Conservation (phyloP, 768 basidiomycete genomes). For the Phanerodontia chrysosporium region DNA sequence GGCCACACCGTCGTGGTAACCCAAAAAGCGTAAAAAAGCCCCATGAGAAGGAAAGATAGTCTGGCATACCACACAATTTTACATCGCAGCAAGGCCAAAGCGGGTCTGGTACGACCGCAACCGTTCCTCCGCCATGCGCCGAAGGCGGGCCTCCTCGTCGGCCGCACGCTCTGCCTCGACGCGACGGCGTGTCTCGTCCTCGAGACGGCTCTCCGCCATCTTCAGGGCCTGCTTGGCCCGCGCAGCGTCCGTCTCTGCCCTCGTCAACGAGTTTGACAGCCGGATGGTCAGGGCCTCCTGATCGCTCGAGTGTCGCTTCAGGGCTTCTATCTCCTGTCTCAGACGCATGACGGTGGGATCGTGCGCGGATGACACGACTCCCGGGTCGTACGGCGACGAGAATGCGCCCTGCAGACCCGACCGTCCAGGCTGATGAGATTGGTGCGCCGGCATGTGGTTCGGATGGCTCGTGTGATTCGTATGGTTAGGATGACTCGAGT, state of each 20-base stretch:
- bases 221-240: constrained; percentile 51
- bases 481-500: background rate
- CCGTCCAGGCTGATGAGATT: background rate
- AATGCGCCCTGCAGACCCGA: constrained; percentile 23
- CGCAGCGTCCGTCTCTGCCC: constrained; percentile 58
- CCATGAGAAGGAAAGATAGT: background rate
- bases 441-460: background rate
- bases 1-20: background rate
- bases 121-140: constrained; percentile 49
- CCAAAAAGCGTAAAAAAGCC: background rate
- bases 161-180: constrained; percentile 53
- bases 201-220: constrained; percentile 51
- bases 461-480: background rate
- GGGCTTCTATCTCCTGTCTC: constrained; percentile 57
- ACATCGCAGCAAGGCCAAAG: background rate
- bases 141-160: constrained; percentile 43
- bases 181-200: constrained; percentile 55
- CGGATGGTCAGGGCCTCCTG: constrained; percentile 60
- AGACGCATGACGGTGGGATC: constrained; percentile 53
- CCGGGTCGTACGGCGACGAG: constrained; percentile 10
- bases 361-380: constrained; percentile 20
- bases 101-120: constrained; percentile 27
- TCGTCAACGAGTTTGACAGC: constrained; percentile 67
- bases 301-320: constrained; percentile 66
- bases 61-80: background rate